Percentiles rank a stretch among this genome's conserved stretches.
phyloP scores from a whole-genome alignment of 805 yeast species.

The Yamadazyma tumulicola region DNA sequence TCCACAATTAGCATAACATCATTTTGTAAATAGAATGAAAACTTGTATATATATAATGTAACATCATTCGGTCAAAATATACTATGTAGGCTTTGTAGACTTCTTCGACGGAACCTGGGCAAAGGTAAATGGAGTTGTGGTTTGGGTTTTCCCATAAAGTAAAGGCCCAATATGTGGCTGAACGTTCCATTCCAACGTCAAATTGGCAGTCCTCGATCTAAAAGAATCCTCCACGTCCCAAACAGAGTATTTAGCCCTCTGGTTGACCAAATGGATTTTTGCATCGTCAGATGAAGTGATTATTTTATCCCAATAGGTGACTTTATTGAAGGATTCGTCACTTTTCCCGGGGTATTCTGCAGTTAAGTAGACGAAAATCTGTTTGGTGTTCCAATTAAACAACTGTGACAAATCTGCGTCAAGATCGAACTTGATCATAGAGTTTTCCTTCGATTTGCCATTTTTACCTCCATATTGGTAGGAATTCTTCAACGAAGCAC shows the following conservation, averaged over 20 bases:
- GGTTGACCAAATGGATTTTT: slow-evolving; percentile 45
- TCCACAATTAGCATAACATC: slow-evolving; percentile 20
- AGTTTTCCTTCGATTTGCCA: slow-evolving; percentile 71
- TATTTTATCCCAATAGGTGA: slow-evolving; percentile 90
- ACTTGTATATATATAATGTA: slow-evolving; percentile 1
- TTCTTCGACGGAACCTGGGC: too few relatives aligned
- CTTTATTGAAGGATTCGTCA: slow-evolving; percentile 50
- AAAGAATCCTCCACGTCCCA: slow-evolving; percentile 76
- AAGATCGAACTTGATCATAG: slow-evolving; percentile 68
- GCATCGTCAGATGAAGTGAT: slow-evolving; percentile 61
- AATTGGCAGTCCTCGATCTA: slow-evolving; percentile 59
- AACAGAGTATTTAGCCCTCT: slow-evolving; percentile 72
- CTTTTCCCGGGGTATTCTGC: slow-evolving; percentile 68
- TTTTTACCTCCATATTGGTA: slow-evolving; percentile 65
- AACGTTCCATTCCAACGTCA: slow-evolving; percentile 82
- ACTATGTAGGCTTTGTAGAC: too few relatives aligned
- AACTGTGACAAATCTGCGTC: slow-evolving; percentile 70
- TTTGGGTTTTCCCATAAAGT: slow-evolving; percentile 54
- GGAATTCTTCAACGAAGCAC: slow-evolving; percentile 48
- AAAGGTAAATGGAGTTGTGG: slow-evolving; percentile 27
- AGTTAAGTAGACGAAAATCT: slow-evolving; percentile 85
- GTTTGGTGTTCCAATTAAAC: slow-evolving; percentile 97
- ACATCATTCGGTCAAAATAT: too few relatives aligned
- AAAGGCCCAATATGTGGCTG: slow-evolving; percentile 90
- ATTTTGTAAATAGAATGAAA: background rate